These are phyloP conservation scores for Nidularia pulvinata DNA, from an alignment of 768 basidiomycete genomes.

Conservation along the genomic window DNA sequence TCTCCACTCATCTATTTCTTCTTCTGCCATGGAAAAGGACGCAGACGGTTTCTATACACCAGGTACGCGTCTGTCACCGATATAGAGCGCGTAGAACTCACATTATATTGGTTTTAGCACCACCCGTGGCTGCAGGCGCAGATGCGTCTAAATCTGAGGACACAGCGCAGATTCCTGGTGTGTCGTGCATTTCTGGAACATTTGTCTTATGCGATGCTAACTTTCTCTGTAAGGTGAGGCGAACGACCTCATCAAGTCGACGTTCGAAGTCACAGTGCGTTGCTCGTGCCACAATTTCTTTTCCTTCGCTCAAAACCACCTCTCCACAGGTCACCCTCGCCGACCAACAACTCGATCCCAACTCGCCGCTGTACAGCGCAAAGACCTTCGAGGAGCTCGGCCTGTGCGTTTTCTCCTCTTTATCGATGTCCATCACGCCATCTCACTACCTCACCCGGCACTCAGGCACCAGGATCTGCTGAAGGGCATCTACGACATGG, in stretches of 20 bases:
- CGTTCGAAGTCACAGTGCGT: constrained; percentile 80
- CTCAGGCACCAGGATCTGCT: constrained; percentile 81
- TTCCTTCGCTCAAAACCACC: constrained; percentile 6
- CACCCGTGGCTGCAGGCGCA: constrained; percentile 9
- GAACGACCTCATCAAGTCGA: constrained; percentile 73
- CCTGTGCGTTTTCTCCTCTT: constrained; percentile 54
- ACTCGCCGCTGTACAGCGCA: constrained; percentile 93
- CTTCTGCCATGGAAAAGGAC: constrained; percentile 59
- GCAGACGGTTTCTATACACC: constrained; percentile 80
- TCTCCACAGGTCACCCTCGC: constrained; percentile 83
- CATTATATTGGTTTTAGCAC: background rate
- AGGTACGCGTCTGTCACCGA: constrained; percentile 27
- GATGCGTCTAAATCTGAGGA: constrained; percentile 17
- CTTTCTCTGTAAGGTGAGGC: constrained; percentile 18
- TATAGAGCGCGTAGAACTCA: constrained; percentile 4
- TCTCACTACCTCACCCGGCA: background rate
- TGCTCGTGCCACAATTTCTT: background rate
- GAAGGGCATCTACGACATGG: constrained; percentile 93
- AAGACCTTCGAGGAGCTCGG: constrained; percentile 97
- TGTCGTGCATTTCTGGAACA: background rate
- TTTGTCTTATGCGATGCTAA: background rate
- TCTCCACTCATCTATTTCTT: background rate
- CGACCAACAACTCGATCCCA: constrained; percentile 93
- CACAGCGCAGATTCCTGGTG: constrained; percentile 22
- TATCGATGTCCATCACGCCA: background rate